phyloP scores from a whole-genome alignment of 208 protist species.

The Tritrichomonas musculus region DNA sequence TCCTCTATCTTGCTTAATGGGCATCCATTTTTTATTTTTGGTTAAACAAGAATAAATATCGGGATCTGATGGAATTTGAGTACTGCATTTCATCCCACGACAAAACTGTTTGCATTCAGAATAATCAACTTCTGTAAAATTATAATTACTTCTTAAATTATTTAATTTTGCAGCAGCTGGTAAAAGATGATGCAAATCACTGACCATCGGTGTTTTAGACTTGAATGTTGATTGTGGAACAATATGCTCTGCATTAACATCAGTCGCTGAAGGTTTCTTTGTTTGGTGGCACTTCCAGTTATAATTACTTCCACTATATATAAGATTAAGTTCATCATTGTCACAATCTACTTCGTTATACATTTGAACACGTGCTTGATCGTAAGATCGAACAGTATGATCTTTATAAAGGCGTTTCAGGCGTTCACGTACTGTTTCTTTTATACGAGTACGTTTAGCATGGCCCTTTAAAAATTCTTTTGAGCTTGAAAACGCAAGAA shows the following conservation, averaged over 20 bases:
- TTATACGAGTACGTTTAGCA: no score
- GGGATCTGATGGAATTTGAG: background rate
- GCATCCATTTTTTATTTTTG: background rate
- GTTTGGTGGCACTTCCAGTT: background rate
- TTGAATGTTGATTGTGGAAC: background rate
- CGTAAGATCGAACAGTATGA: background rate
- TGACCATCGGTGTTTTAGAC: background rate
- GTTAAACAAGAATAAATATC: background rate
- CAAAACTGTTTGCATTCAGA: background rate
- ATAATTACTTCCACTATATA: background rate
- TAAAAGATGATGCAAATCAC: background rate
- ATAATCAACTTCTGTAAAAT: background rate
- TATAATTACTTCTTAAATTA: background rate
- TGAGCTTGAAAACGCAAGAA: no score
- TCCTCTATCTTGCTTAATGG: background rate
- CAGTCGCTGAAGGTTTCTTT: background rate
- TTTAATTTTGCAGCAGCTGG: background rate
- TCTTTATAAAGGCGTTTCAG: background rate
- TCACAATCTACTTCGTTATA: constrained; percentile 13
- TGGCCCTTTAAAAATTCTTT: no score
- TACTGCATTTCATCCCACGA: background rate
- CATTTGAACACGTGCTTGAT: background rate
- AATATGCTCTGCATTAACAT: background rate
- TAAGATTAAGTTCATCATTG: background rate
- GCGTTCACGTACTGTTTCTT: background rate